Evolutionary conservation across 768 basidiomycete genomes (phyloP), one percentile per base, ranked within the genome.

Genomic region (Cystofilobasidium macerans): DNA sequence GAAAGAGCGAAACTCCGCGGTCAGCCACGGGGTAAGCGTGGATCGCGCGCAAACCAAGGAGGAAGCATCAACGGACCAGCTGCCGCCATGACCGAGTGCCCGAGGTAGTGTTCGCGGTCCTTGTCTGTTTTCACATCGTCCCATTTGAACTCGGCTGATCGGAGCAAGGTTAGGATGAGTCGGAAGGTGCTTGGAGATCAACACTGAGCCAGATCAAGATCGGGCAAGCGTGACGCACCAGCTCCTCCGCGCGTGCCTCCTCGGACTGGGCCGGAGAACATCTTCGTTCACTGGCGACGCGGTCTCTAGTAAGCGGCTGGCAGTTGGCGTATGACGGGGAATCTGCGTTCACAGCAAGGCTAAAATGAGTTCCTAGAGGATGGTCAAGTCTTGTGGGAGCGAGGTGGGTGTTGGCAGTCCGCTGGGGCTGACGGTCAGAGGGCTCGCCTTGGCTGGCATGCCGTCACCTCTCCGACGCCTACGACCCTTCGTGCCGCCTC

Each of bases 61-160:
- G 35, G n/a, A n/a, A 9, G 13, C n/a, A 14, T 26, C n/a, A 42
- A 60, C 65, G 14, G 8, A 68, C 66, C 66, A 20, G 66, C 66
- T 7, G 66, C 53, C 26, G 66, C 66, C 30, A 62, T 38, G 42
- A 68, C 61, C 13, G 66, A 68, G 45, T 68, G 66, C 3, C 66
- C 66, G 13, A 68, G 61, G 26, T 68, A 68, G 30, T 68, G 53
- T 45, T 68, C 66, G 32, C 65, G 47, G 40, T 66, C 65, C 48
- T 66, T 66, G 38, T 66, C 65, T 2, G 58, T 20, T 28, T 61
- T 43, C 22, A 66, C 65, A 35, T 66, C 65, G 48, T 48, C 59
- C 65, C 65, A 66, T 26, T 66, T 66, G 58, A 66, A 66, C 42
- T 66, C 65, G 65, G 65, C 65, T 66, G 28, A 36, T 32, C 14